Percentiles rank a stretch among this genome's conserved stretches.
Evolutionary conservation across 495 filamentous ascomycete genomes (phyloP).

Genomic region (Daldinia grandis): DNA sequence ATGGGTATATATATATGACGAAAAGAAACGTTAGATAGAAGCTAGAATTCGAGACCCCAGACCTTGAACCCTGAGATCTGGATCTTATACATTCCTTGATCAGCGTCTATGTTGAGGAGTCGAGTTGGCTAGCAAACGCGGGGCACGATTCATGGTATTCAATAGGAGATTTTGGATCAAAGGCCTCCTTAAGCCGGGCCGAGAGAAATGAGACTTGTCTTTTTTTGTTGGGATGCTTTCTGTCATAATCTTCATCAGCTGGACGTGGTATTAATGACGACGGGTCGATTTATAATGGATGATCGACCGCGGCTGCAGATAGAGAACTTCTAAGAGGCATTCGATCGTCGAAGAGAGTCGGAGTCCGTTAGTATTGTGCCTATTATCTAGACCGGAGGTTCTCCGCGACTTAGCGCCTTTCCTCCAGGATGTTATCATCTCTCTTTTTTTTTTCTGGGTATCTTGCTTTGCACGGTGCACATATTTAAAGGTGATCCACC

Average conservation of each 20-base stretch:
- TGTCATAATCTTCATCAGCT: neutral
- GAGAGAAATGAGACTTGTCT: neutral
- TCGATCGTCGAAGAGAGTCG: slow-evolving; percentile 1
- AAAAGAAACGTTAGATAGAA: neutral
- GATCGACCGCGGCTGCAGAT: slow-evolving; percentile 1
- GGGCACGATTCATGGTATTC: neutral
- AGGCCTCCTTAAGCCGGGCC: neutral
- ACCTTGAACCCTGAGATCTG: slow-evolving; percentile 13
- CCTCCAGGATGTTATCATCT: neutral
- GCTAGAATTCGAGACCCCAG: neutral
- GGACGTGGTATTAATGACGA: neutral
- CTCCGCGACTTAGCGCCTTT: slow-evolving; percentile 4
- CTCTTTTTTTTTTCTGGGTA: slow-evolving; percentile 1
- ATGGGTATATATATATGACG: neutral
- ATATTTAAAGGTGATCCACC: neutral
- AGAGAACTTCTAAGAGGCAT: neutral
- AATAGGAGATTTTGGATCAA: neutral
- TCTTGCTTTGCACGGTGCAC: neutral
- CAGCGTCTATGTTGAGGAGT: neutral
- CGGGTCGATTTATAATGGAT: neutral
- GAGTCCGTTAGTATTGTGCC: neutral
- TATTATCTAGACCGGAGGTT: slow-evolving; percentile 5
- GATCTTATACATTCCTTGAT: slow-evolving; percentile 1
- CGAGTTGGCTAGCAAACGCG: neutral
- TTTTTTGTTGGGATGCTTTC: neutral